Percentiles rank a stretch among this genome's conserved stretches.
phyloP scores from a whole-genome alignment of 2,329 filamentous ascomycete species.

The Rachicladosporium sp. region DNA sequence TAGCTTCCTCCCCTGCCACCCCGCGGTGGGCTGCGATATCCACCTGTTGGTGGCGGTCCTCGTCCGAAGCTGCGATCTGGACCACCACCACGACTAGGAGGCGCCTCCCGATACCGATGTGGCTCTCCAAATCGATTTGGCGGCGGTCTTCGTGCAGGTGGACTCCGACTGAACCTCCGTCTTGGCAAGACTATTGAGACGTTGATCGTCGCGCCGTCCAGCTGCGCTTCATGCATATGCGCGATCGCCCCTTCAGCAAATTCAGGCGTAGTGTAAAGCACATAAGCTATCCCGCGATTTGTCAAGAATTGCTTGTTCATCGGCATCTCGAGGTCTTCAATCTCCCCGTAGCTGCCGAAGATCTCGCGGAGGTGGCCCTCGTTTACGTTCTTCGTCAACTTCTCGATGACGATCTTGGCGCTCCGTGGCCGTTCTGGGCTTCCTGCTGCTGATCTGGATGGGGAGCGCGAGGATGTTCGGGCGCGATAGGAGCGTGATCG shows the following conservation, averaged over 20 bases:
- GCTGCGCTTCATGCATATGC: constrained; percentile 95
- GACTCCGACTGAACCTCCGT: constrained; percentile 68
- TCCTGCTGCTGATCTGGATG: background rate
- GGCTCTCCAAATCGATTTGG: constrained; percentile 36
- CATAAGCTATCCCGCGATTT: constrained; percentile 88
- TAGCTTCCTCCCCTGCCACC: constrained; percentile 13
- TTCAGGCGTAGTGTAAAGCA: constrained; percentile 63
- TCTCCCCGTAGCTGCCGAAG: constrained; percentile 75
- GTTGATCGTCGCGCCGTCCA: constrained; percentile 70
- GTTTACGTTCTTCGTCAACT: constrained; percentile 88
- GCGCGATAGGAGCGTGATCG: constrained; percentile 6
- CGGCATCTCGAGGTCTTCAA: constrained; percentile 79
- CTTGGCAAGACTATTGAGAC: constrained; percentile 82
- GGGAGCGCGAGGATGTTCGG: constrained; percentile 1
- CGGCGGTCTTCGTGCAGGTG: constrained; percentile 56
- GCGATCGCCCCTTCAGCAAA: constrained; percentile 82
- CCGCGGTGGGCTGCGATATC: background rate
- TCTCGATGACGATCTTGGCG: constrained; percentile 80
- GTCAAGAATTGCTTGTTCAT: constrained; percentile 76
- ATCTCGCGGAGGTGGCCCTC: constrained; percentile 82
- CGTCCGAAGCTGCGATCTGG: constrained; percentile 5
- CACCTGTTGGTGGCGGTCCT: background rate
- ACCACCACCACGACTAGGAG: constrained; percentile 3
- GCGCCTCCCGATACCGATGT: constrained; percentile 18
- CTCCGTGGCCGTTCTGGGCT: constrained; percentile 11